Evolutionary conservation across 2,329 filamentous ascomycete genomes (phyloP), one percentile per base, ranked within the genome.

Genomic region (Aspergillus puulaauensis): DNA sequence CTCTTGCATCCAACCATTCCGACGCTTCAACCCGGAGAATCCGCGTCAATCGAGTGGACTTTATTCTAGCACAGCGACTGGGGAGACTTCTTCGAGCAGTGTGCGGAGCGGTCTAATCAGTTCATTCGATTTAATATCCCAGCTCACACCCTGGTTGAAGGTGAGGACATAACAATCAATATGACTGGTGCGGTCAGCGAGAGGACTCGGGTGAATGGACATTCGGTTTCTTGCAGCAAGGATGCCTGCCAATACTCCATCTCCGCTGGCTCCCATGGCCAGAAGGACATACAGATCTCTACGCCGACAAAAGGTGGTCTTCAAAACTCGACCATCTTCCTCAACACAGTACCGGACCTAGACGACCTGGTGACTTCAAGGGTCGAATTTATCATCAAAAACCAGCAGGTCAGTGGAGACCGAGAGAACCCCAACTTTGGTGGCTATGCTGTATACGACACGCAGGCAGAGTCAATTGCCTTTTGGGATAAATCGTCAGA

Each of bases 361-460:
- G 46, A 48, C 27, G 24, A 33, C 5, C 14, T 48, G 8, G 35
- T 48, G 9, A 9, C 46, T n/a, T 35, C 17, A n/a, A n/a, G 46
- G n/a, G 31, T 35, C 5, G 37, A 37, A 19, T 48, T 48, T 17
- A 48, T 48, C 12, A 21, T 12, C 6, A 1, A n/a, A 21, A 48
- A 48, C 27, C 46, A 48, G 12, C 46, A 48, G 1, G 24, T 48
- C 15, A 21, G 46, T 11, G 14, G n/a, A 3, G 17, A 37, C 27
- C 15, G 6, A 2, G 70, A 17, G 27, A 8, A 54, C 46, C 8
- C 24, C 6, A 44, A 35, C 3, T 39, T 31, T 0, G 41, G 54
- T 4, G 35, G 33, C 4, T 47, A 54, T 33, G 41, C 43, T 8
- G 48, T 39, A 33, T 53, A 52, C 41, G 27, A 70, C 66, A 52